A percentile compares a stretch with the other conserved stretches of the same genome.
These are phyloP conservation scores for Apophysomyces trapeziformis DNA, from an alignment of 371 early-diverging fungal species.

Conservation along the genomic window DNA sequence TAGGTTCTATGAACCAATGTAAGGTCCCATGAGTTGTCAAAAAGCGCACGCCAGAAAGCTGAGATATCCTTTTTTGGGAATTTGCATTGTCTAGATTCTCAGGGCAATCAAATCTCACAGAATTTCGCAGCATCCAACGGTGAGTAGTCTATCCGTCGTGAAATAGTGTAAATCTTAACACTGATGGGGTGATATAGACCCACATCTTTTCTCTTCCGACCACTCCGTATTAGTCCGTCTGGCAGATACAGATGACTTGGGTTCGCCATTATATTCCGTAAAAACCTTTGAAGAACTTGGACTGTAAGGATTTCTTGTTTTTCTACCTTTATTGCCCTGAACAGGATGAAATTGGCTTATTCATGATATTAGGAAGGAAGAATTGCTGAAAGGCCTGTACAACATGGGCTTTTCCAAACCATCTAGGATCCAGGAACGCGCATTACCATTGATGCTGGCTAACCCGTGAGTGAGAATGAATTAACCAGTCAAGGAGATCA, in stretches of 20 bases:
- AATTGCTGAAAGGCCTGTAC: conserved; percentile 92
- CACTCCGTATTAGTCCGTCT: conserved; percentile 79
- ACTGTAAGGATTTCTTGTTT: conserved; percentile 44
- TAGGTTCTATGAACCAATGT: not conserved
- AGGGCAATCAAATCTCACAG: too few species aligned
- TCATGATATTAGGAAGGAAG: conserved; percentile 43
- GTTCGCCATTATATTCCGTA: conserved; percentile 78
- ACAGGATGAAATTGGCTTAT: too few species aligned
- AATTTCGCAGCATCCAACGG: too few species aligned
- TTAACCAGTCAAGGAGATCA: too few species aligned
- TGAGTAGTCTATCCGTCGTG: too few species aligned
- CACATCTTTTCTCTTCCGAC: conserved; percentile 54
- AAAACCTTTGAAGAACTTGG: conserved; percentile 81
- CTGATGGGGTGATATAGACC: conserved; percentile 49
- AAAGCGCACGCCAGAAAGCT: too few species aligned
- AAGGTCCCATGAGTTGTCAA: too few species aligned
- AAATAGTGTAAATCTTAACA: not conserved
- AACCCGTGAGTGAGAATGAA: conserved; percentile 60
- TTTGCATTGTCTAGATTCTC: too few species aligned
- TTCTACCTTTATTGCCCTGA: too few species aligned
- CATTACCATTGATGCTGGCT: conserved; percentile 84
- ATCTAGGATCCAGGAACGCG: conserved; percentile 95
- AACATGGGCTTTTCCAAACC: conserved; percentile 93
- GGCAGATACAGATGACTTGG: conserved; percentile 68
- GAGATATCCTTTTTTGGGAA: too few species aligned